Conservation (phyloP, 2,329 filamentous ascomycete species). For the Zelopaecilomyces penicillatus region DNA sequence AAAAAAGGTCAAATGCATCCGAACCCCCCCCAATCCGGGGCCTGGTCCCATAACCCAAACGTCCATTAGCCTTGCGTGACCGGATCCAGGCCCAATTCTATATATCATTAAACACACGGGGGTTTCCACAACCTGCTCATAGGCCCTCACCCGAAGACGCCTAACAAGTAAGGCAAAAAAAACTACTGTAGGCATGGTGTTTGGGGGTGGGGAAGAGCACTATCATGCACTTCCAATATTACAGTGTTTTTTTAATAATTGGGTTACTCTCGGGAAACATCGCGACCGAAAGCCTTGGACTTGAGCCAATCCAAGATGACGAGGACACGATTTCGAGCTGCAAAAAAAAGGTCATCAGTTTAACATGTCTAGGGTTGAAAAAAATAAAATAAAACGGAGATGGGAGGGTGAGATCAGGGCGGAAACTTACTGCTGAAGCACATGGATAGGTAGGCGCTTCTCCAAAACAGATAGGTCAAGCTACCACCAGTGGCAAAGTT, state of each 20-base stretch:
- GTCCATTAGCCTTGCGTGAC: too few species aligned
- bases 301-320: constrained; percentile 95
- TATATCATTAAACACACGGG: too few species aligned
- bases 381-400: background rate
- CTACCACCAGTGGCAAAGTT: constrained; percentile 91
- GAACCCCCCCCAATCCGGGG: too few species aligned
- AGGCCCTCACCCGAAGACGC: background rate
- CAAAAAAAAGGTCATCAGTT: constrained; percentile 11
- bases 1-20: too few species aligned
- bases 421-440: constrained; percentile 90
- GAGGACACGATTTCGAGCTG: constrained; percentile 87
- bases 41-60: too few species aligned
- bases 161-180: background rate
- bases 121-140: too few species aligned
- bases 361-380: background rate
- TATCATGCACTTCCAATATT: background rate
- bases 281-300: constrained; percentile 91
- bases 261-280: constrained; percentile 73
- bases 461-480: constrained; percentile 97
- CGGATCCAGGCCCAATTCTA: too few species aligned
- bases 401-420: background rate
- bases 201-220: background rate
- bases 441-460: constrained; percentile 97
- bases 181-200: too few species aligned
- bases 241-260: constrained; percentile 11